A percentile compares a stretch with the other conserved stretches of the same genome.
Evolutionary conservation across 306 rosid genomes (phyloP).

Genomic region (Cajanus cajan): DNA sequence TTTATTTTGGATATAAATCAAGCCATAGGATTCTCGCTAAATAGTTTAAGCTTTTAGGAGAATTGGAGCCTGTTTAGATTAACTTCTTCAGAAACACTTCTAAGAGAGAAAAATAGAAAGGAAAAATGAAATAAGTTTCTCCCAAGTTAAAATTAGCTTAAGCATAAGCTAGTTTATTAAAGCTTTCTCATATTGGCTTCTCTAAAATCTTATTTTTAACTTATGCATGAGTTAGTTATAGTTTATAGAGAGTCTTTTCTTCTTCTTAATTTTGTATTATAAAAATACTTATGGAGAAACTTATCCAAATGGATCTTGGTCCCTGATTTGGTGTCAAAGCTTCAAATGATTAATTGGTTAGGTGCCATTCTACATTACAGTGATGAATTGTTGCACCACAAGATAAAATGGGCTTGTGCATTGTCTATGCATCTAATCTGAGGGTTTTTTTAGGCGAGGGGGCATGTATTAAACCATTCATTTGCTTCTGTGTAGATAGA

Average conservation of each 20-base stretch:
- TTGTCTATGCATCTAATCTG: not conserved
- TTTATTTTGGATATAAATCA: not conserved
- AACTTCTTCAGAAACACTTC: too few species aligned
- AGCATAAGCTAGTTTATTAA: too few species aligned
- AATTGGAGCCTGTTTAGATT: not conserved
- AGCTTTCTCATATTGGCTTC: too few species aligned
- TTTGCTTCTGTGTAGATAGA: not conserved
- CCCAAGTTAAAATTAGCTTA: too few species aligned
- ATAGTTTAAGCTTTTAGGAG: conserved; percentile 6
- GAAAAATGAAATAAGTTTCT: too few species aligned
- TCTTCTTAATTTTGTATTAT: too few species aligned
- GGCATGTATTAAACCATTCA: not conserved
- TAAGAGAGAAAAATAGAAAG: too few species aligned
- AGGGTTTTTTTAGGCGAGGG: not conserved
- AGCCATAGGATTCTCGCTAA: not conserved
- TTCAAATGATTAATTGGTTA: not conserved
- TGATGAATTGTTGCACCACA: not conserved
- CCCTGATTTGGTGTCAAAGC: not conserved
- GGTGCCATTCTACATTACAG: not conserved
- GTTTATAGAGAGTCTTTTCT: too few species aligned
- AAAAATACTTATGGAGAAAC: too few species aligned
- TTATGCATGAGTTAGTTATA: too few species aligned
- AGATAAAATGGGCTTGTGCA: not conserved
- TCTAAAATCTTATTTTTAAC: too few species aligned
- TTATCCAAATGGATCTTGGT: too few species aligned